Conservation (phyloP, 331 rosid species). For the Arachis monticola region DNA sequence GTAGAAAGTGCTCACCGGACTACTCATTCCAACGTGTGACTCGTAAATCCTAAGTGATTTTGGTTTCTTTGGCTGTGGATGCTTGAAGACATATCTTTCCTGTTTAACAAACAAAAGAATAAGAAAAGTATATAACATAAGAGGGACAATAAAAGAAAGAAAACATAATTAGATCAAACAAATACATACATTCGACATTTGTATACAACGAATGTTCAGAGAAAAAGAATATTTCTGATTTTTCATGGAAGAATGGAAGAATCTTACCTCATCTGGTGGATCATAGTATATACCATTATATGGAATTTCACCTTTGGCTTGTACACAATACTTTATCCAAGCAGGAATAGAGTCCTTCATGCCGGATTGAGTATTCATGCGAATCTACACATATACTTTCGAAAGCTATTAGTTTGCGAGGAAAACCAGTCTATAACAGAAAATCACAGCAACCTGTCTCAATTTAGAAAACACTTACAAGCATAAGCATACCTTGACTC, state of each 20-base stretch:
- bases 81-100: constrained; percentile 71
- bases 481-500: constrained; percentile 59
- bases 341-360: constrained; percentile 85
- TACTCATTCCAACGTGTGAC: constrained; percentile 86
- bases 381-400: constrained; percentile 52
- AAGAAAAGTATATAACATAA: constrained; percentile 20
- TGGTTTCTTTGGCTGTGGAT: constrained; percentile 79
- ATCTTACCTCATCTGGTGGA: constrained; percentile 77
- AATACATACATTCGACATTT: background rate
- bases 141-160: background rate
- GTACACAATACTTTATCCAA: constrained; percentile 81
- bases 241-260: background rate
- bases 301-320: constrained; percentile 79
- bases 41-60: constrained; percentile 79
- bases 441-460: no score
- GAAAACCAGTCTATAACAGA: background rate
- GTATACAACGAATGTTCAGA: background rate
- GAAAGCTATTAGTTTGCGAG: constrained; percentile 11
- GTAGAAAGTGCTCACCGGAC: constrained; percentile 61
- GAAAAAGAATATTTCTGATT: background rate
- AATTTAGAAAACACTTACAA: no score
- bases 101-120: constrained; percentile 35
- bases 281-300: constrained; percentile 77
- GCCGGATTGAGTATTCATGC: constrained; percentile 82
- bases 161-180: background rate